A percentile compares a stretch with the other conserved stretches of the same genome.
These are phyloP conservation scores for Stachybotrys elegans DNA, from an alignment of 2,329 filamentous ascomycete species.

Conservation along the genomic window DNA sequence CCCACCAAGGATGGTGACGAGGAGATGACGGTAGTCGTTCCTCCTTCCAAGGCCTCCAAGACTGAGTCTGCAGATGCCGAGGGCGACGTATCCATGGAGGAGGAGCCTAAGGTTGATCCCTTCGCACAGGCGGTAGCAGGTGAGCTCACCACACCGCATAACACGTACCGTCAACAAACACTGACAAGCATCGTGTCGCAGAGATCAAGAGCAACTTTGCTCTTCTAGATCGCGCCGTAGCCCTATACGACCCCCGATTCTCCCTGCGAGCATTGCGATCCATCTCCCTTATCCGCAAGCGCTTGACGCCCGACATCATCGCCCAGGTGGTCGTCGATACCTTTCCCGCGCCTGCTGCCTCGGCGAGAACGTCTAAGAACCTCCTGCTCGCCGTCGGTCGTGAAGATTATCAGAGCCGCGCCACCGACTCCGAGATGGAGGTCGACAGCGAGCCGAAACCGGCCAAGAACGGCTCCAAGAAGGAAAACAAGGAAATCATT, in stretches of 20 bases:
- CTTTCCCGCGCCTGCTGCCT: constrained; percentile 58
- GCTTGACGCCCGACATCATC: constrained; percentile 76
- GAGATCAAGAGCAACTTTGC: constrained; percentile 95
- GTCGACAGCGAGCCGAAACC: constrained; percentile 58
- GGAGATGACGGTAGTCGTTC: constrained; percentile 78
- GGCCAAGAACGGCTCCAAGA: constrained; percentile 54
- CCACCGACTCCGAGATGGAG: constrained; percentile 63
- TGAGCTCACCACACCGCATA: constrained; percentile 27
- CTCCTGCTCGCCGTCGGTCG: constrained; percentile 67
- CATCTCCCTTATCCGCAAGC: constrained; percentile 93
- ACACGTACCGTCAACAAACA: constrained; percentile 1
- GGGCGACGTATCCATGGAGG: constrained; percentile 67
- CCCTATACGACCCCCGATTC: constrained; percentile 91
- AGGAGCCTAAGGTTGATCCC: constrained; percentile 56
- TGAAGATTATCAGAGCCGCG: constrained; percentile 58
- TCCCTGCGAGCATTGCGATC: constrained; percentile 89
- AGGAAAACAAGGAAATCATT: constrained; percentile 68
- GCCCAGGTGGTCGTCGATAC: constrained; percentile 76
- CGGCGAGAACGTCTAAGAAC: constrained; percentile 61
- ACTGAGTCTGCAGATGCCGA: constrained; percentile 59
- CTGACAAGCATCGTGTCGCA: constrained; percentile 31
- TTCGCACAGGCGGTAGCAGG: constrained; percentile 55
- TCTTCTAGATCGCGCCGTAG: constrained; percentile 85
- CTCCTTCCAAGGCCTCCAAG: constrained; percentile 62
- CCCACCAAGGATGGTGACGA: constrained; percentile 62